A percentile compares a stretch with the other conserved stretches of the same genome.
Conservation (phyloP, 208 protist genomes). For the Trypanosoma boissoni region DNA sequence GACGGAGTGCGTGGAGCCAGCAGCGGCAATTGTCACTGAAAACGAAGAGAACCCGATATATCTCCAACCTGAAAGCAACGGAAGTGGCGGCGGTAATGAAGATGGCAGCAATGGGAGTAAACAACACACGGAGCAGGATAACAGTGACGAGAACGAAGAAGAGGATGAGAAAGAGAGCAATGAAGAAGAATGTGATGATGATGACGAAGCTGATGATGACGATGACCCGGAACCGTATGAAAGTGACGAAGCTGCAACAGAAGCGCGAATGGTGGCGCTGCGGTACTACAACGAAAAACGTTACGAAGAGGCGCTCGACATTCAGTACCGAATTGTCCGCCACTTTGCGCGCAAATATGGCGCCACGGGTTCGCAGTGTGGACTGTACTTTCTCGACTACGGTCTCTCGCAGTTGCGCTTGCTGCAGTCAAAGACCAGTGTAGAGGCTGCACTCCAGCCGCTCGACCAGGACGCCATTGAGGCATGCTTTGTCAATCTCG, state of each 20-base stretch:
- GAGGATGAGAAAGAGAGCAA: constrained; percentile 20
- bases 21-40: too few species aligned
- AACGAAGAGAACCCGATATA: too few species aligned
- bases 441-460: constrained; percentile 66
- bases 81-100: background rate
- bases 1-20: too few species aligned
- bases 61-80: too few species aligned
- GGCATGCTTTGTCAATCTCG: constrained; percentile 85
- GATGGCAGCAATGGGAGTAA: background rate
- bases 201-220: constrained; percentile 34
- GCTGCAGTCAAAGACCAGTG: constrained; percentile 50
- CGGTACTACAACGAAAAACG: constrained; percentile 59
- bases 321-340: constrained; percentile 76
- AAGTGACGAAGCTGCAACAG: constrained; percentile 57
- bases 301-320: constrained; percentile 68
- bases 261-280: constrained; percentile 44
- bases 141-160: constrained; percentile 11
- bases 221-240: constrained; percentile 43
- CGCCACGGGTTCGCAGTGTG: constrained; percentile 46
- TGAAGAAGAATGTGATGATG: constrained; percentile 1
- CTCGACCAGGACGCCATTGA: constrained; percentile 73
- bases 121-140: background rate
- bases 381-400: constrained; percentile 88
- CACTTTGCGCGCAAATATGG: constrained; percentile 78
- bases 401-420: constrained; percentile 82